Conservation (phyloP, 2,329 filamentous ascomycete species). For the Zymoseptoria tritici region DNA sequence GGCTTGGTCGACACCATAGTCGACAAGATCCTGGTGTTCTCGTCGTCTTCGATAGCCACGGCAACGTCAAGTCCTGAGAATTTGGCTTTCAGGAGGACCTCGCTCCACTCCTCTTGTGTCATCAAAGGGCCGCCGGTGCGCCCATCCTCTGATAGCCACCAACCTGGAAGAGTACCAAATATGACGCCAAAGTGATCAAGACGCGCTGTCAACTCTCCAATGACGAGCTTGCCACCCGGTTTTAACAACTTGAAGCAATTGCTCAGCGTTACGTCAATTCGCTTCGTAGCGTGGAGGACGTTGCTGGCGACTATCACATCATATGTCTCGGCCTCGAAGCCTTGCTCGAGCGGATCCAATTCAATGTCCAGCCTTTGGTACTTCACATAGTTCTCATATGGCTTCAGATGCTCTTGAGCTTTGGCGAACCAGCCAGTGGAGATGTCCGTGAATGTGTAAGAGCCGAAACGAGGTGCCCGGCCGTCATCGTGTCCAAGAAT, state of each 20-base stretch:
- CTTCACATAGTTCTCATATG: slow-evolving; percentile 22
- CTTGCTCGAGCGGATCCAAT: slow-evolving; percentile 26
- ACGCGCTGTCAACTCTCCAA: slow-evolving; percentile 11
- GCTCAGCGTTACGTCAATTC: slow-evolving; percentile 13
- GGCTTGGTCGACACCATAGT: not conserved
- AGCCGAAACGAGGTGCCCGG: slow-evolving; percentile 20
- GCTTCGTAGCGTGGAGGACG: slow-evolving; percentile 20
- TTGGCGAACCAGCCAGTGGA: slow-evolving; percentile 35
- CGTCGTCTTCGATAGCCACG: not conserved
- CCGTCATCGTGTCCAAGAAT: not conserved
- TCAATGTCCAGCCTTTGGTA: slow-evolving; percentile 29
- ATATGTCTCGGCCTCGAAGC: slow-evolving; percentile 25
- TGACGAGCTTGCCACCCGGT: slow-evolving; percentile 15
- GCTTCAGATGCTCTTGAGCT: slow-evolving; percentile 26
- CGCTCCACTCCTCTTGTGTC: slow-evolving; percentile 26
- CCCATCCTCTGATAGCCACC: slow-evolving; percentile 1
- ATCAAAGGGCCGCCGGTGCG: not conserved
- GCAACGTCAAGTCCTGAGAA: slow-evolving; percentile 27
- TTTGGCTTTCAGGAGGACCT: slow-evolving; percentile 22
- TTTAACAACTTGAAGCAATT: slow-evolving; percentile 20
- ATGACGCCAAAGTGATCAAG: not conserved
- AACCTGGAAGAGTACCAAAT: slow-evolving; percentile 3
- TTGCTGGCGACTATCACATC: slow-evolving; percentile 23
- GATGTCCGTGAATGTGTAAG: slow-evolving; percentile 43
- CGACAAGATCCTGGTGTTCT: not conserved